Conservation (phyloP, 805 yeast species). For the Metschnikowia bowlesiae region DNA sequence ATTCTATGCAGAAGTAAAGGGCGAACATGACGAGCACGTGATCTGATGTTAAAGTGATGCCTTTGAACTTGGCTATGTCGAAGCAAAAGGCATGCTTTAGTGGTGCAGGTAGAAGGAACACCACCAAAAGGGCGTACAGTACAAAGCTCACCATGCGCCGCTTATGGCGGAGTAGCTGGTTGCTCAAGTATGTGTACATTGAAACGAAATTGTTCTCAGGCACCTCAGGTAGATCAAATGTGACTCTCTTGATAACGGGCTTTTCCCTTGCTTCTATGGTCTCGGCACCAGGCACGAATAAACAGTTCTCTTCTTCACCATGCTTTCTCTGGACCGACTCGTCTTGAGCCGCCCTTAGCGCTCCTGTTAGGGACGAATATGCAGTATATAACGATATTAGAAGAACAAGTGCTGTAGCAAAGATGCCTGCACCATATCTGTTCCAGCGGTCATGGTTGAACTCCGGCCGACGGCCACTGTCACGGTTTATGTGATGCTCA, state of each 20-base stretch:
- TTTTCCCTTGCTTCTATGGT: background rate
- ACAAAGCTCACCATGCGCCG: constrained; percentile 3
- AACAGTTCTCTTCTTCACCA: background rate
- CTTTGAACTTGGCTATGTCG: constrained; percentile 7
- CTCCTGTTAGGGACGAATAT: background rate
- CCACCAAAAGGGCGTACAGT: background rate
- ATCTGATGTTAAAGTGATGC: constrained; percentile 20
- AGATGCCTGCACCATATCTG: background rate
- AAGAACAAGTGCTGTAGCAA: background rate
- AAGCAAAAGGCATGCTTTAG: constrained; percentile 22
- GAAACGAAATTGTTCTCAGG: background rate
- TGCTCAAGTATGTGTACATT: background rate
- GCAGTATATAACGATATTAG: background rate
- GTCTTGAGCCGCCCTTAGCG: constrained; percentile 1
- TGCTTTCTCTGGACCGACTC: background rate
- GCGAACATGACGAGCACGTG: constrained; percentile 20
- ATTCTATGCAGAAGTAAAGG: constrained; percentile 3
- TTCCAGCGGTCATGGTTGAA: constrained; percentile 2
- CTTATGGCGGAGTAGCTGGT: background rate
- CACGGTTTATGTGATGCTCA: background rate
- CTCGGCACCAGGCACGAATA: background rate
- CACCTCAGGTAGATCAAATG: constrained; percentile 4
- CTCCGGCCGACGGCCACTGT: background rate
- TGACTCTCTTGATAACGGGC: constrained; percentile 2
- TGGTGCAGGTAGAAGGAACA: constrained; percentile 9